Evolutionary conservation across 805 yeast genomes (phyloP).

Genomic region (Grigorovia yakushimaensis): DNA sequence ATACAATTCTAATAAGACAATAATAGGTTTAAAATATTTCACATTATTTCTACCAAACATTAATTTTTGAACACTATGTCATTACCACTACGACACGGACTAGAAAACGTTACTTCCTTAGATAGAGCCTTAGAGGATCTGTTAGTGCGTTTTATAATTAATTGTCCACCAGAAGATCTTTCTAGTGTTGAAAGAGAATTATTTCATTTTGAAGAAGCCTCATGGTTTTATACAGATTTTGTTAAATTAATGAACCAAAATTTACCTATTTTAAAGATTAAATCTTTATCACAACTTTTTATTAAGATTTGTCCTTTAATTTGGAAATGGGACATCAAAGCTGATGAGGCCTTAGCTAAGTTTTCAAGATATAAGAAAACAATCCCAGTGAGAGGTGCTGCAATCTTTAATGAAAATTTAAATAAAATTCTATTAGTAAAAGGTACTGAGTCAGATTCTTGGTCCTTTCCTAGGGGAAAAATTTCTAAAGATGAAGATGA

Average conservation of each 20-base stretch:
- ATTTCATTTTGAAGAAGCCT: slow-evolving; percentile 96
- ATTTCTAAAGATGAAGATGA: slow-evolving; percentile 90
- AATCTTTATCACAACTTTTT: slow-evolving; percentile 58
- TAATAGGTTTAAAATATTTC: too few relatives aligned
- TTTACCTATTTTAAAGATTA: slow-evolving; percentile 70
- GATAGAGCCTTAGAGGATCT: slow-evolving; percentile 77
- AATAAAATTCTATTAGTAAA: slow-evolving; percentile 69
- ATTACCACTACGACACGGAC: slow-evolving; percentile 43
- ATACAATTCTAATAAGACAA: too few relatives aligned
- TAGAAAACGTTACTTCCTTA: slow-evolving; percentile 49
- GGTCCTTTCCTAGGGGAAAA: slow-evolving; percentile 98
- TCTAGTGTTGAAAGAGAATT: slow-evolving; percentile 57
- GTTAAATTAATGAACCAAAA: slow-evolving; percentile 60
- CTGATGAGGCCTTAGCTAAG: slow-evolving; percentile 58
- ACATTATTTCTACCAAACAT: neutral
- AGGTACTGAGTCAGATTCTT: slow-evolving; percentile 70
- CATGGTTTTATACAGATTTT: slow-evolving; percentile 92
- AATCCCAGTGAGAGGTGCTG: slow-evolving; percentile 95
- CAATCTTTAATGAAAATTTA: slow-evolving; percentile 62
- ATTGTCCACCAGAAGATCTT: slow-evolving; percentile 86
- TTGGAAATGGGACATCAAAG: slow-evolving; percentile 80
- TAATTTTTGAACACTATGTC: slow-evolving; percentile 35
- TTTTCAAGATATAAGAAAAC: slow-evolving; percentile 80
- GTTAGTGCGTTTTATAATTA: slow-evolving; percentile 79
- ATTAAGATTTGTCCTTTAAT: slow-evolving; percentile 62